phyloP scores from a whole-genome alignment of 73 alveolate genomes.

The Paramecium sonneborni region DNA sequence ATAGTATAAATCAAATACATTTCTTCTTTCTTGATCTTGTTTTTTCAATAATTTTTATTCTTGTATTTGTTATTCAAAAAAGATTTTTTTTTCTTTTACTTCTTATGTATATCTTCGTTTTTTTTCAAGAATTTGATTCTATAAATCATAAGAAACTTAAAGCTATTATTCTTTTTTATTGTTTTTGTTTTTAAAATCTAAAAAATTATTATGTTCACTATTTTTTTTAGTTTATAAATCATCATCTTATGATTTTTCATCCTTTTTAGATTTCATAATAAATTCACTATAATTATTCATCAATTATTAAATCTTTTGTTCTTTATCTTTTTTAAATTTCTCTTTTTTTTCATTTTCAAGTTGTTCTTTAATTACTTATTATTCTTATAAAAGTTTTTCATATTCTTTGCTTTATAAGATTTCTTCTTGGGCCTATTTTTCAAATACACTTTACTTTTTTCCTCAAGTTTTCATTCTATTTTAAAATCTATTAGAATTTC shows the following conservation, averaged over 20 bases:
- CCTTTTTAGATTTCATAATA: neutral
- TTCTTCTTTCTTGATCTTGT: neutral
- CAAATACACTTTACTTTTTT: neutral
- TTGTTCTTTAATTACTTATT: neutral
- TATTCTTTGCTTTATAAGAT: neutral
- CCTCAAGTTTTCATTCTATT: conserved; percentile 21
- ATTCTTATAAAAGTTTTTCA: neutral
- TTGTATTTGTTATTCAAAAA: neutral
- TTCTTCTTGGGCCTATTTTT: conserved; percentile 19
- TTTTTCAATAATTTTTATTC: neutral
- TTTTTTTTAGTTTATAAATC: neutral
- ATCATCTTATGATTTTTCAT: neutral
- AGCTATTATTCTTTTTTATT: neutral
- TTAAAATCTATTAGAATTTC: neutral
- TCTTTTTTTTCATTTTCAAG: conserved; percentile 16
- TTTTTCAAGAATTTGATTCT: neutral
- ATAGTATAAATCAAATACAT: neutral
- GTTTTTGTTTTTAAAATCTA: neutral
- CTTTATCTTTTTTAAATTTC: conserved; percentile 9
- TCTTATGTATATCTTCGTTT: neutral
- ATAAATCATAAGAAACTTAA: neutral
- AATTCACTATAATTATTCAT: conserved; percentile 32
- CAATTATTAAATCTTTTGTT: neutral
- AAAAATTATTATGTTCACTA: neutral
- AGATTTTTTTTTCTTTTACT: neutral